Conservation (phyloP, 768 basidiomycete species). For the Boletus rubescentipes region DNA sequence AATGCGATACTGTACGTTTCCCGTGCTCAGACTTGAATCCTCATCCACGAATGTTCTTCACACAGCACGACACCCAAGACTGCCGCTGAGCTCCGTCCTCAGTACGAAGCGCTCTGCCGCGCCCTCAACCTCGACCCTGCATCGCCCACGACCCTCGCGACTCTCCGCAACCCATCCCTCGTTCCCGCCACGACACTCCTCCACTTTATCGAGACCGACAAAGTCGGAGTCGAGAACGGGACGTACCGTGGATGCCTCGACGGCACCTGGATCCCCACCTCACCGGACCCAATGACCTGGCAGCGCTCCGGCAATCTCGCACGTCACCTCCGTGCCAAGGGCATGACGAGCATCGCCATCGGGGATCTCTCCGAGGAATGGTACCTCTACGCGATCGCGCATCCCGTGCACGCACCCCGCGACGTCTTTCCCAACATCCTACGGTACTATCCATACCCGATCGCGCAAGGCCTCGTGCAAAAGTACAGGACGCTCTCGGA, state of each 20-base stretch:
- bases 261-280: slow-evolving; percentile 52
- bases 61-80: slow-evolving; percentile 36
- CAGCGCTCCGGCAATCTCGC: slow-evolving; percentile 65
- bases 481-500: slow-evolving; percentile 44
- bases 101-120: slow-evolving; percentile 31
- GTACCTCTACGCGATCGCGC: slow-evolving; percentile 63
- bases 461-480: slow-evolving; percentile 59
- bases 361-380: no score
- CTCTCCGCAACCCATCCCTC: slow-evolving; percentile 47
- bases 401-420: slow-evolving; percentile 47
- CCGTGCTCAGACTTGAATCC: background rate
- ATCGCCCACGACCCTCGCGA: slow-evolving; percentile 46
- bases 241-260: slow-evolving; percentile 72
- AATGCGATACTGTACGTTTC: slow-evolving; percentile 65
- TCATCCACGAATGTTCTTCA: background rate
- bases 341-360: slow-evolving; percentile 40
- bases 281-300: slow-evolving; percentile 63
- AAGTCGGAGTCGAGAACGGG: slow-evolving; percentile 49
- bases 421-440: slow-evolving; percentile 60
- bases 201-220: slow-evolving; percentile 56
- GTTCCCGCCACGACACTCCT: slow-evolving; percentile 53
- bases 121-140: slow-evolving; percentile 56
- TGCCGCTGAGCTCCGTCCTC: no score
- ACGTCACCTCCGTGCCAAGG: slow-evolving; percentile 49
- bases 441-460: slow-evolving; percentile 73